These are phyloP conservation scores for Populus alba DNA, from an alignment of 345 rosid genomes.

Conservation along the genomic window DNA sequence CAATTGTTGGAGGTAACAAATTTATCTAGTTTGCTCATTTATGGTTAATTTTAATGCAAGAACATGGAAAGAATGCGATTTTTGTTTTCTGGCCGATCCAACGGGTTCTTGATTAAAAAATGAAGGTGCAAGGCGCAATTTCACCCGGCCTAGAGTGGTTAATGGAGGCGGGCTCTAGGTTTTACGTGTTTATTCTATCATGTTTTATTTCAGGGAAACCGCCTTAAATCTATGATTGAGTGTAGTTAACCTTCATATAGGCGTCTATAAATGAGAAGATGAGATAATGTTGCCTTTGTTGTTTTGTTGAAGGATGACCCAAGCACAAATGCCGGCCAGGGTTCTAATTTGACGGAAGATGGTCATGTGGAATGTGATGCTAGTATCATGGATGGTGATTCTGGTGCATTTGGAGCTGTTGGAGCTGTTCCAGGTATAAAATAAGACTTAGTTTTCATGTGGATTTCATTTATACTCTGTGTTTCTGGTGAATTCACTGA, in stretches of 20 bases:
- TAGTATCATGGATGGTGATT: slow-evolving; percentile 83
- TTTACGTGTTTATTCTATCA: neutral
- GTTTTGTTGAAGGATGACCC: slow-evolving; percentile 66
- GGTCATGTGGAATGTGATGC: slow-evolving; percentile 94
- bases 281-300: neutral
- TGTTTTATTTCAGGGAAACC: neutral
- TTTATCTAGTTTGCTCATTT: neutral
- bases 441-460: neutral
- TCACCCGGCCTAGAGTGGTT: slow-evolving; percentile 4
- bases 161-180: neutral
- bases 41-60: neutral
- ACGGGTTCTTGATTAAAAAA: neutral
- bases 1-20: slow-evolving; percentile 74
- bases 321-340: slow-evolving; percentile 86
- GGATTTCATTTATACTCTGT: neutral
- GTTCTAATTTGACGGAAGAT: slow-evolving; percentile 92
- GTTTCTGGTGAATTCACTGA: slow-evolving; percentile 20
- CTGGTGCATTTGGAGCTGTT: slow-evolving; percentile 90
- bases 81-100: neutral
- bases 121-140: neutral
- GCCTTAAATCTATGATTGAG: neutral
- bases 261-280: neutral
- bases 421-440: slow-evolving; percentile 86
- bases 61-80: too few species aligned
- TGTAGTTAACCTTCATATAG: neutral